These are phyloP conservation scores for Haematococcus sp. DNA, from an alignment of 139 green algal species.

Conservation along the genomic window DNA sequence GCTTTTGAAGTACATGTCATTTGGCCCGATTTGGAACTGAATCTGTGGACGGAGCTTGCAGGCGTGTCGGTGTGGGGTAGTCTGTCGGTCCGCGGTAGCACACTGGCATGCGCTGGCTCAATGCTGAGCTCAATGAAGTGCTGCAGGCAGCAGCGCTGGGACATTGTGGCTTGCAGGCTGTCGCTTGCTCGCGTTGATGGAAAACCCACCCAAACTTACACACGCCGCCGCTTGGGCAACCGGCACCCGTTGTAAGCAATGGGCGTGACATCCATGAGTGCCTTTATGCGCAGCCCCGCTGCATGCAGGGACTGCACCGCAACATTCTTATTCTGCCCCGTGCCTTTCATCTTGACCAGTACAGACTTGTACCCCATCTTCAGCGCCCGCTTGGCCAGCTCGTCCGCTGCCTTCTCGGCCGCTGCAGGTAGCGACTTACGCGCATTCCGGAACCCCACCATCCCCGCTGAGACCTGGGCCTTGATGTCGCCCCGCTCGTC, in stretches of 20 bases:
- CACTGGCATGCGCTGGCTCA: no score
- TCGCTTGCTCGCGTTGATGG: no score
- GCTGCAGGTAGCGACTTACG: conserved; percentile 32
- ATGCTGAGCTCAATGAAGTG: no score
- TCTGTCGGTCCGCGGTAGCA: no score
- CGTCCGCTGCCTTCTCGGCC: conserved; percentile 43
- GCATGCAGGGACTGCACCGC: conserved; percentile 42
- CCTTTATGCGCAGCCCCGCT: conserved; percentile 40
- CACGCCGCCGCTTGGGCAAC: conserved; percentile 38
- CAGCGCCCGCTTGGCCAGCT: conserved; percentile 44
- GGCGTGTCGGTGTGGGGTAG: no score
- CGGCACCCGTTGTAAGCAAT: conserved; percentile 62
- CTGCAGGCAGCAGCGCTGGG: no score
- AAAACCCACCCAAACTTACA: conserved; percentile 24
- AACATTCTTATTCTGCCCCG: conserved; percentile 52
- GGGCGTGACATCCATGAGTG: conserved; percentile 52
- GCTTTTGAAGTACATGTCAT: no score
- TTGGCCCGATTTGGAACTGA: no score
- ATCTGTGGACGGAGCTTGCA: no score
- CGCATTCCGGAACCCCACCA: conserved; percentile 42
- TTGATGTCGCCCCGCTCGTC: conserved; percentile 35
- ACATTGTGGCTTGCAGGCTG: no score
- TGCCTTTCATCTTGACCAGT: conserved; percentile 45
- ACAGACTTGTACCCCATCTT: conserved; percentile 42
- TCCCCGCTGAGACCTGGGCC: conserved; percentile 30